phyloP scores from a whole-genome alignment of 495 filamentous ascomycete species.

The Talaromyces borbonicus region DNA sequence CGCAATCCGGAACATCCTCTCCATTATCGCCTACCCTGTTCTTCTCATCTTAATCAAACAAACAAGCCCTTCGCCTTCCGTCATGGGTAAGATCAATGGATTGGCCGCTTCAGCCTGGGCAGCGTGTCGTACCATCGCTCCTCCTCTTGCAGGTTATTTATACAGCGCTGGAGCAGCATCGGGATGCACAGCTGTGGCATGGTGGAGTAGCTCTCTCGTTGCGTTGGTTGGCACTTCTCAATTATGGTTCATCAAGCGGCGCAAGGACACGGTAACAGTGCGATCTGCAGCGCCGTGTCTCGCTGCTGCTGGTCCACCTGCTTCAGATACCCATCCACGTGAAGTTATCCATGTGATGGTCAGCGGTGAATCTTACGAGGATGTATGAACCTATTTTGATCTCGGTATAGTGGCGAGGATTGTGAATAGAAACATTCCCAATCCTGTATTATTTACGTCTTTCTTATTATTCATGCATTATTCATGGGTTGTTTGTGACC shows the following conservation, averaged over 20 bases:
- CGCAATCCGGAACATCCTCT: slow-evolving; percentile 61
- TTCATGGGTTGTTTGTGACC: background rate
- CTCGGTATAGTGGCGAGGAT: no score
- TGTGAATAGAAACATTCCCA: no score
- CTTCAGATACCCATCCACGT: slow-evolving; percentile 14
- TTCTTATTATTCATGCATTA: no score
- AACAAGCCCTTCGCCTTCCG: slow-evolving; percentile 55
- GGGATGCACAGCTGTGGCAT: slow-evolving; percentile 64
- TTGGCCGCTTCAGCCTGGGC: slow-evolving; percentile 71
- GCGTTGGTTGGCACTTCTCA: slow-evolving; percentile 61
- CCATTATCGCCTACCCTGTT: slow-evolving; percentile 68
- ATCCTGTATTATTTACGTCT: no score
- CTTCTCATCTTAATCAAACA: slow-evolving; percentile 79
- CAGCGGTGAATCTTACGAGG: background rate
- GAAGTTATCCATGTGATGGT: slow-evolving; percentile 30
- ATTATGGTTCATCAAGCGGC: slow-evolving; percentile 52
- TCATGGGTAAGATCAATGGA: slow-evolving; percentile 72
- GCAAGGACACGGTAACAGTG: slow-evolving; percentile 31
- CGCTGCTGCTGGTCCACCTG: slow-evolving; percentile 10
- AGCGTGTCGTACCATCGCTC: slow-evolving; percentile 64
- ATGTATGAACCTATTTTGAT: background rate
- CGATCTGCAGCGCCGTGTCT: slow-evolving; percentile 22
- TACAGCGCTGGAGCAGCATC: slow-evolving; percentile 58
- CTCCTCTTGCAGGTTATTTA: slow-evolving; percentile 64
- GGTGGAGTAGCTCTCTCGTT: slow-evolving; percentile 66